Conservation (phyloP, 78 protist species). For the Isochrysis galbana region DNA sequence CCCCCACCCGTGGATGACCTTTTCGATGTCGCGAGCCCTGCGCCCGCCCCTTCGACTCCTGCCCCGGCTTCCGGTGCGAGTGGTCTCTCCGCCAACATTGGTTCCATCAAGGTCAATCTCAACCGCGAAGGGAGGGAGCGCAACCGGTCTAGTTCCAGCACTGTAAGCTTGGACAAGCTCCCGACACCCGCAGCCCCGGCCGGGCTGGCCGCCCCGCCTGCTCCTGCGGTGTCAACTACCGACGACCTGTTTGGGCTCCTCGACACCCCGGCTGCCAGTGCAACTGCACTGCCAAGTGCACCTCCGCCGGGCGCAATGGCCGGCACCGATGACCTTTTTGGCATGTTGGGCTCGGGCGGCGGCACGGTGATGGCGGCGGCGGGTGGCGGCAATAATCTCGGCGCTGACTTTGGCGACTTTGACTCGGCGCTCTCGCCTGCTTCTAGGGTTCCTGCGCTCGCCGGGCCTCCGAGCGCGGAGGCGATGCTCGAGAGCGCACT, state of each 20-base stretch:
- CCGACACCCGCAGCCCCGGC: neutral
- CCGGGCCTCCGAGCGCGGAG: neutral
- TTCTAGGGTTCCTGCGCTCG: neutral
- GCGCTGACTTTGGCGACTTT: neutral
- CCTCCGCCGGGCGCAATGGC: neutral
- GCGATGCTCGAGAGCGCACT: neutral
- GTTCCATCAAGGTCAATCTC: neutral
- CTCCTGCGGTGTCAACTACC: neutral
- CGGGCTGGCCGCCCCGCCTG: neutral
- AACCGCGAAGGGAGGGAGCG: neutral
- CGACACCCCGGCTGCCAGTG: neutral
- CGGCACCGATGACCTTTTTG: neutral
- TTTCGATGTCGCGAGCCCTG: neutral
- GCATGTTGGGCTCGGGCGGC: neutral
- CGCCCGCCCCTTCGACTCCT: neutral
- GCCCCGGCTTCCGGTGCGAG: neutral
- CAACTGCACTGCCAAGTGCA: neutral
- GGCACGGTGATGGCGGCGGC: neutral
- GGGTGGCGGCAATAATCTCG: neutral
- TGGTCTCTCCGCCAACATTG: neutral
- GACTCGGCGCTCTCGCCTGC: neutral
- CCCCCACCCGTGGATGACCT: neutral
- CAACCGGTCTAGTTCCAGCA: neutral
- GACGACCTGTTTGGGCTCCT: neutral
- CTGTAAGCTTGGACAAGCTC: neutral